phyloP scores from a whole-genome alignment of 2,329 filamentous ascomycete species.

The Keithomyces neogunnii region DNA sequence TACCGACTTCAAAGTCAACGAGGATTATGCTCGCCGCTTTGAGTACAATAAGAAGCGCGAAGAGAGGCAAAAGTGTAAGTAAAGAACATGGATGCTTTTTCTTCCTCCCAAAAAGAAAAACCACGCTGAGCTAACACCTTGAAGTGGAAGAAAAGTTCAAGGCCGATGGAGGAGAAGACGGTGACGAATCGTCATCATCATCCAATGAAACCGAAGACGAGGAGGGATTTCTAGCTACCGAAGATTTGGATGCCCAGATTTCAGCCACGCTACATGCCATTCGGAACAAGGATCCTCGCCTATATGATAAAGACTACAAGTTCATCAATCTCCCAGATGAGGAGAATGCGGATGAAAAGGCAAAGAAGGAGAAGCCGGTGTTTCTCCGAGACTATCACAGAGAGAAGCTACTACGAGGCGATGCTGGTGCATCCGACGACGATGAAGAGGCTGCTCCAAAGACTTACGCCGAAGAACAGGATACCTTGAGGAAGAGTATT shows the following conservation, averaged over 20 bases:
- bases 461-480: slow-evolving; percentile 86
- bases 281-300: slow-evolving; percentile 78
- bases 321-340: slow-evolving; percentile 67
- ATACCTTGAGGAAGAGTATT: slow-evolving; percentile 68
- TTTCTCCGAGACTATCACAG: slow-evolving; percentile 86
- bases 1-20: slow-evolving; percentile 69
- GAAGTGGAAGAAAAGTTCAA: slow-evolving; percentile 82
- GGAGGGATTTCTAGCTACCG: slow-evolving; percentile 76
- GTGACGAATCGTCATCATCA: slow-evolving; percentile 55
- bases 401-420: slow-evolving; percentile 73
- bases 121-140: slow-evolving; percentile 8
- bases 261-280: slow-evolving; percentile 81
- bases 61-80: slow-evolving; percentile 63
- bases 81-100: not conserved
- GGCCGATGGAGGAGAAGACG: slow-evolving; percentile 29
- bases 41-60: slow-evolving; percentile 97
- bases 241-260: slow-evolving; percentile 79
- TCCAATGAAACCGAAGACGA: slow-evolving; percentile 85
- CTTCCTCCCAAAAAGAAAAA: not conserved
- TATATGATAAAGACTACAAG: slow-evolving; percentile 72
- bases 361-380: slow-evolving; percentile 74
- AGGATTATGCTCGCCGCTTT: slow-evolving; percentile 80
- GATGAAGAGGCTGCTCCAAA: slow-evolving; percentile 49
- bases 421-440: slow-evolving; percentile 49
- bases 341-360: slow-evolving; percentile 23